Base-by-base conservation (phyloP, 169 alveolate species). In the Plasmodium yoelii region DNA sequence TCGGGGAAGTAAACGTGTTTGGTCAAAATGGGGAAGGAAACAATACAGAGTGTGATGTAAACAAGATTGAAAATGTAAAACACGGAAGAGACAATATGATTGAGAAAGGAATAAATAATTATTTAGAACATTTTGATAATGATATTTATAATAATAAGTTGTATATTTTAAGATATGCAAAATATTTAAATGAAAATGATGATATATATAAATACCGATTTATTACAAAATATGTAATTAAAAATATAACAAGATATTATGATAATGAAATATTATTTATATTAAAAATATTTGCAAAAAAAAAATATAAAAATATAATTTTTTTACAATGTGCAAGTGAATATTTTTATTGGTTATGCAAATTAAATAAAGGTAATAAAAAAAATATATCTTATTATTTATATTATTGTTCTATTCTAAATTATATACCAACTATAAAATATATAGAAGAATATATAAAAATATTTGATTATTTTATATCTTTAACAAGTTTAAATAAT, bases 341-440 rank as follows among this genome's bases (percentile, higher is more conserved):
- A 56, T 82, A 82, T 34, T 68, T 65, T 70, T 82, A 82, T 61
- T 82, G 90, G 90, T 26, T 42, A 19, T 82, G 90, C 53, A 67
- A 42, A 82, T 22, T 69, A 60, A 82, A 82, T 55, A 82, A 82
- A 68, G 44, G 72, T 8, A 28, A 68, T 2, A 19, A 68, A 56
- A 82, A 39, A 47, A 82, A 10, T 28, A 82, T 82, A n/a, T 82
- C 90, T 0, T 47, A 65, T 5, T 82, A 82, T 28, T 61, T 82
- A 22, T 61, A 82, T 68, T 68, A 53, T 47, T 82, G 90, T 39
- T 39, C 47, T 46, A 5, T 56, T 12, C 26, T 82, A 5, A 82
- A 82, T 82, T 82, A 82, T 57, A 56, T 82, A n/a, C 90, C 90
- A 19, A 82, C 90, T 12, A 8, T 24, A 5, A 68, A 82, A 39